Conservation (phyloP, 2,329 filamentous ascomycete species). For the Dactylellina drechsleri region DNA sequence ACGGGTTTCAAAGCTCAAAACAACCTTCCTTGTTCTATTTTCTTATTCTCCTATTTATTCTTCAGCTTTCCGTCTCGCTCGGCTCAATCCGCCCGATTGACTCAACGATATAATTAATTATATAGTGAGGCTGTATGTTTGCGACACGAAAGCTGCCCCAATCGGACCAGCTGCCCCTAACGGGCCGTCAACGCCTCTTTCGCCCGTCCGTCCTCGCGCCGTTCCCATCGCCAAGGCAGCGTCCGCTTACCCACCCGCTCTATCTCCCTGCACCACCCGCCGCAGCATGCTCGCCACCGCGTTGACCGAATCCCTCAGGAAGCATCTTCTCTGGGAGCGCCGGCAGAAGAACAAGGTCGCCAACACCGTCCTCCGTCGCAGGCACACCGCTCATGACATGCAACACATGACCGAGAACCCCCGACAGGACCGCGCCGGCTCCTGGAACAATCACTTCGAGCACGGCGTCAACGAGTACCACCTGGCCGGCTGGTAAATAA, state of each 20-base stretch:
- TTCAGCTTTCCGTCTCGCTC: too few species aligned
- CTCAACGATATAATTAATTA: too few species aligned
- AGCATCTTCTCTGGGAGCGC: conserved; percentile 92
- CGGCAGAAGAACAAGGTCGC: conserved; percentile 91
- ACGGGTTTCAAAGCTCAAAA: too few species aligned
- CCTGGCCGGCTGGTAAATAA: conserved; percentile 80
- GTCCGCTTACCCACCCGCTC: conserved; percentile 75
- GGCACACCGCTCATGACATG: conserved; percentile 84
- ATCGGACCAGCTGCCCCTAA: too few species aligned
- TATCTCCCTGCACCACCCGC: conserved; percentile 90
- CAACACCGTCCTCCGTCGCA: conserved; percentile 86
- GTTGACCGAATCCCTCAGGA: conserved; percentile 88
- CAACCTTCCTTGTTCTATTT: too few species aligned
- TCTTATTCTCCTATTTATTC: too few species aligned
- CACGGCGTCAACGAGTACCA: conserved; percentile 83
- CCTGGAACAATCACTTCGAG: conserved; percentile 79
- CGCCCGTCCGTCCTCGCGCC: conserved; percentile 75
- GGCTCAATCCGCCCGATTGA: too few species aligned
- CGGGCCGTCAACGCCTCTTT: too few species aligned
- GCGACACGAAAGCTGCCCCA: too few species aligned
- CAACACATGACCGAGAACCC: conserved; percentile 84
- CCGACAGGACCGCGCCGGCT: conserved; percentile 73
- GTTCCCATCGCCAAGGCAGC: conserved; percentile 83
- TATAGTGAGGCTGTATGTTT: too few species aligned
- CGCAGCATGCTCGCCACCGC: conserved; percentile 96